A percentile compares a stretch with the other conserved stretches of the same genome.
Conservation (phyloP, 495 filamentous ascomycete genomes). For the Penicillium steckii region DNA sequence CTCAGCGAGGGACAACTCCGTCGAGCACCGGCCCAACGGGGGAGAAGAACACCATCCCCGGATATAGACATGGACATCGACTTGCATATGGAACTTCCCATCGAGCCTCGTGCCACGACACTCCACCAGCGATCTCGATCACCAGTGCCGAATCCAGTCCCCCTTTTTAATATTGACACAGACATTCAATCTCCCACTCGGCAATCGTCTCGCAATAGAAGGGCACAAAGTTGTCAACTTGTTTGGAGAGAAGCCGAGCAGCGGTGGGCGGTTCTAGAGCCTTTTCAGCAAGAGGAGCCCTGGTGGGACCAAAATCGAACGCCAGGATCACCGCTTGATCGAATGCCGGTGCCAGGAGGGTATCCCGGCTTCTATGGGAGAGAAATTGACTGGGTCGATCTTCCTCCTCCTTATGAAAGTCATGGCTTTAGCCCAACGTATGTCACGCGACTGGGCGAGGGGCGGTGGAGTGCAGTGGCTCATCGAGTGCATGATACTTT, state of each 20-base stretch:
- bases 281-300: neutral
- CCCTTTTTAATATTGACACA: neutral
- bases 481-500: constrained; percentile 6
- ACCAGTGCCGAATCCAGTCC: neutral
- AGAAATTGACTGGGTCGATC: neutral
- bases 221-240: constrained; percentile 9
- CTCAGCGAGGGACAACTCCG: constrained; percentile 1
- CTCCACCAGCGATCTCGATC: neutral
- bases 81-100: neutral
- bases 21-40: constrained; percentile 2
- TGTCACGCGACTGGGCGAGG: constrained; percentile 5
- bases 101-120: neutral
- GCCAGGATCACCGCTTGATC: neutral
- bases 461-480: constrained; percentile 7
- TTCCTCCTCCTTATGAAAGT: constrained; percentile 19
- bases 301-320: neutral
- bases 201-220: neutral
- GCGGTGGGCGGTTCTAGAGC: constrained; percentile 7
- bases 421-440: constrained; percentile 12
- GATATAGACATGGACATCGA: neutral
- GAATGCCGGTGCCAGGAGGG: neutral
- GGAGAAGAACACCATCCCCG: neutral
- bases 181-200: neutral
- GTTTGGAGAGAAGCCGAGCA: constrained; percentile 10
- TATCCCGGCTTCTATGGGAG: neutral